Percentiles rank a stretch among this genome's conserved stretches.
Evolutionary conservation across 2,329 filamentous ascomycete species (phyloP).

Genomic region (Apiospora marii): DNA sequence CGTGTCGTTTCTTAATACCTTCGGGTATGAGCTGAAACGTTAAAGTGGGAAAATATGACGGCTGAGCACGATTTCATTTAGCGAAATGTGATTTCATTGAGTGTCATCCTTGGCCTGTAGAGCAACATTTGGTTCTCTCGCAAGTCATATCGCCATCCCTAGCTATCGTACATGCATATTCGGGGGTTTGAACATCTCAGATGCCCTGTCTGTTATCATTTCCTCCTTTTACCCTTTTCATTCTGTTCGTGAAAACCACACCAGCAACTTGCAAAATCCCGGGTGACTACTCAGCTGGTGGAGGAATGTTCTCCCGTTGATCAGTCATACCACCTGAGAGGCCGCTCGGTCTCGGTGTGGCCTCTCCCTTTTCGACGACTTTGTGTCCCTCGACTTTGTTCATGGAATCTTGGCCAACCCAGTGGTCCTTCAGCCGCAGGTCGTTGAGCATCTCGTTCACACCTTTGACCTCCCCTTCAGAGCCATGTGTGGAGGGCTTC

Average conservation of each 20-base stretch:
- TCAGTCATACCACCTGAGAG: not conserved
- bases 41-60: not conserved
- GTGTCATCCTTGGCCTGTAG: not conserved
- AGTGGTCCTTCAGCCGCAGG: conserved; percentile 29
- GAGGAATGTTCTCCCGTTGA: not conserved
- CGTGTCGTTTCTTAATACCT: not conserved
- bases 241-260: not conserved
- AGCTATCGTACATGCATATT: not conserved
- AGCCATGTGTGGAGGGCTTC: not conserved
- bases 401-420: not conserved
- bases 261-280: not conserved
- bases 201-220: not conserved
- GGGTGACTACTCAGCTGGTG: not conserved
- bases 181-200: not conserved
- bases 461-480: conserved; percentile 16
- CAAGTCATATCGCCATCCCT: not conserved
- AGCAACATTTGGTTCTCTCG: not conserved
- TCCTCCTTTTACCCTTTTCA: not conserved
- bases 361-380: not conserved
- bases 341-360: not conserved
- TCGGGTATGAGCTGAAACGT: not conserved
- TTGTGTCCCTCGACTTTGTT: not conserved
- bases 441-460: conserved; percentile 32
- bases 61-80: not conserved
- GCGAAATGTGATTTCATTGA: not conserved